A percentile compares a stretch with the other conserved stretches of the same genome.
These are phyloP conservation scores for Senecio squalidus DNA, from an alignment of 140 eudicot genomes.

Conservation along the genomic window DNA sequence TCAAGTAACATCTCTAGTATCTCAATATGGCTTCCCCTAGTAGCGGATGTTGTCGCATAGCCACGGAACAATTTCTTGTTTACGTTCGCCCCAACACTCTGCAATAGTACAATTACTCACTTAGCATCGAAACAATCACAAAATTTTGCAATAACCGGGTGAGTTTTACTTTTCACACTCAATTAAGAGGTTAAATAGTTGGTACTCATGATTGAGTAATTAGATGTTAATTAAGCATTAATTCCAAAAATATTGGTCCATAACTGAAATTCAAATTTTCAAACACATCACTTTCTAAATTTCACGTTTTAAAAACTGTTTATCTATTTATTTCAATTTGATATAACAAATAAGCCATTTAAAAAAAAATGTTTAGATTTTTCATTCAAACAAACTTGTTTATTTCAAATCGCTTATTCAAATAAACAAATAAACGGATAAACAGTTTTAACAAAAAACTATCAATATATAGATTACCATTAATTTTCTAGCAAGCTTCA, in stretches of 20 bases:
- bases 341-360: too few species aligned
- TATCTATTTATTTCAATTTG: too few species aligned
- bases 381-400: too few species aligned
- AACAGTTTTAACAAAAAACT: background rate
- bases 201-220: background rate
- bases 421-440: too few species aligned
- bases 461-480: constrained; percentile 37
- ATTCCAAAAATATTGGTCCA: constrained; percentile 1
- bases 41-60: constrained; percentile 76
- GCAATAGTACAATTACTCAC: too few species aligned
- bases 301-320: too few species aligned
- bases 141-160: background rate
- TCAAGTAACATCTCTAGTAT: constrained; percentile 55
- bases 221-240: constrained; percentile 11
- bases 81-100: constrained; percentile 61
- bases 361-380: too few species aligned
- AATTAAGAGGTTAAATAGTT: background rate
- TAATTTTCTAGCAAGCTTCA: constrained; percentile 41
- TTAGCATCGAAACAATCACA: background rate
- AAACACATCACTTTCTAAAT: constrained; percentile 21
- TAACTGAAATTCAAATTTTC: constrained; percentile 19
- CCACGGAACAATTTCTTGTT: constrained; percentile 77
- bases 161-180: background rate
- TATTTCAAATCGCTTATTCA: too few species aligned
- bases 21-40: constrained; percentile 63